These are phyloP conservation scores for Xylogone sp. DNA, from an alignment of 2,329 filamentous ascomycete species.

Conservation along the genomic window DNA sequence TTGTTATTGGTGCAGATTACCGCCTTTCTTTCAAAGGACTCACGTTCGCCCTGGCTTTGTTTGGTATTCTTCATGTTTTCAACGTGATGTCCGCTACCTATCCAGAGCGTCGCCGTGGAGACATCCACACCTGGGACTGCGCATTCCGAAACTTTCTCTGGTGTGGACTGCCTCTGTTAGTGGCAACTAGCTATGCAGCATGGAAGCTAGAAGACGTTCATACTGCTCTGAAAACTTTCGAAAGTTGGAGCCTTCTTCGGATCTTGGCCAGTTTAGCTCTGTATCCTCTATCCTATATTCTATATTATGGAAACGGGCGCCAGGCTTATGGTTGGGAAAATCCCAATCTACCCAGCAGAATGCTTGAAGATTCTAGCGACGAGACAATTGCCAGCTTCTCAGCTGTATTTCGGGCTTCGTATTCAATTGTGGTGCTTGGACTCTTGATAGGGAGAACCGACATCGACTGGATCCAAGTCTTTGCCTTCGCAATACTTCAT, in stretches of 20 bases:
- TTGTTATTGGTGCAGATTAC: slow-evolving; percentile 19
- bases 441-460: slow-evolving; percentile 14
- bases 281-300: slow-evolving; percentile 16
- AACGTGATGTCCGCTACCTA: slow-evolving; percentile 18
- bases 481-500: slow-evolving; percentile 20
- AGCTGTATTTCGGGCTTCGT: slow-evolving; percentile 18
- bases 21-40: slow-evolving; percentile 15
- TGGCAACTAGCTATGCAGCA: slow-evolving; percentile 17
- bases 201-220: slow-evolving; percentile 17
- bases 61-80: slow-evolving; percentile 17
- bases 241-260: slow-evolving; percentile 14
- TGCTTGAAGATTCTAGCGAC: slow-evolving; percentile 15
- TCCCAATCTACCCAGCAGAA: slow-evolving; percentile 19
- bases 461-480: slow-evolving; percentile 21
- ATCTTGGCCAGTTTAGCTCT: slow-evolving; percentile 16
- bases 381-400: slow-evolving; percentile 14
- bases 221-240: slow-evolving; percentile 11
- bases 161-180: slow-evolving; percentile 14
- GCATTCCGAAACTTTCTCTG: slow-evolving; percentile 17
- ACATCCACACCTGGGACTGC: slow-evolving; percentile 13
- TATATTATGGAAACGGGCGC: slow-evolving; percentile 15
- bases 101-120: slow-evolving; percentile 11
- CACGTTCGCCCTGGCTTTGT: slow-evolving; percentile 11
- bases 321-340: slow-evolving; percentile 9
- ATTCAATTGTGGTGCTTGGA: slow-evolving; percentile 16